These are phyloP conservation scores for Lunularia cruciata DNA, from an alignment of 225 moss, liverwort and hornwort genomes.

Conservation along the genomic window DNA sequence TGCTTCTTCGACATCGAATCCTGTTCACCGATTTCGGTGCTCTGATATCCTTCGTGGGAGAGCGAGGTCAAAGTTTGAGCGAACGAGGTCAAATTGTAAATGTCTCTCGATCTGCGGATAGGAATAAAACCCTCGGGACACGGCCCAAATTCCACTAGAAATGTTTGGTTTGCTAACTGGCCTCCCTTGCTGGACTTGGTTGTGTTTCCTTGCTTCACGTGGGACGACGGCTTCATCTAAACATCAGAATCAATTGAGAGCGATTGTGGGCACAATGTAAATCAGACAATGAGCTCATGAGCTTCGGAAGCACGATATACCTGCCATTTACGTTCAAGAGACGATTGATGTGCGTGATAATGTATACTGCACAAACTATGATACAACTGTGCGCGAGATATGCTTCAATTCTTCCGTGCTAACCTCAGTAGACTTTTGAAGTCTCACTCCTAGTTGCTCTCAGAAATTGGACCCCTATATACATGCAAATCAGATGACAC, in stretches of 20 bases:
- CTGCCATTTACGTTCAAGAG: too few relatives aligned
- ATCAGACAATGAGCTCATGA: background rate
- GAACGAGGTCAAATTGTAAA: constrained; percentile 16
- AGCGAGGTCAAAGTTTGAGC: too few relatives aligned
- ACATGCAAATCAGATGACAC: too few relatives aligned
- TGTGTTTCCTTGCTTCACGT: constrained; percentile 14
- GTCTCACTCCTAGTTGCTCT: too few relatives aligned
- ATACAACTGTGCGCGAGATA: background rate
- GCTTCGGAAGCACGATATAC: too few relatives aligned
- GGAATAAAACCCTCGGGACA: constrained; percentile 21
- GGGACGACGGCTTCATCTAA: constrained; percentile 13
- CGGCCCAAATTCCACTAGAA: constrained; percentile 13
- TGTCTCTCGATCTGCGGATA: constrained; percentile 18
- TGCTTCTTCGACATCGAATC: background rate
- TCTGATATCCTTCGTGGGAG: background rate
- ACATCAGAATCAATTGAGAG: background rate
- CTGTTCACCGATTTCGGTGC: too few relatives aligned
- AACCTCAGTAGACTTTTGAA: too few relatives aligned
- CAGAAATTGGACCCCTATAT: too few relatives aligned
- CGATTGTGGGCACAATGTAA: background rate
- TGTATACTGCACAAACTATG: background rate
- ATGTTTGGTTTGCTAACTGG: background rate
- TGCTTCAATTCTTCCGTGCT: background rate
- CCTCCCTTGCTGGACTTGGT: background rate
- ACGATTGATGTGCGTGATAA: too few relatives aligned